Conservation (phyloP, 2,329 filamentous ascomycete species). For the Knufia petricola region DNA sequence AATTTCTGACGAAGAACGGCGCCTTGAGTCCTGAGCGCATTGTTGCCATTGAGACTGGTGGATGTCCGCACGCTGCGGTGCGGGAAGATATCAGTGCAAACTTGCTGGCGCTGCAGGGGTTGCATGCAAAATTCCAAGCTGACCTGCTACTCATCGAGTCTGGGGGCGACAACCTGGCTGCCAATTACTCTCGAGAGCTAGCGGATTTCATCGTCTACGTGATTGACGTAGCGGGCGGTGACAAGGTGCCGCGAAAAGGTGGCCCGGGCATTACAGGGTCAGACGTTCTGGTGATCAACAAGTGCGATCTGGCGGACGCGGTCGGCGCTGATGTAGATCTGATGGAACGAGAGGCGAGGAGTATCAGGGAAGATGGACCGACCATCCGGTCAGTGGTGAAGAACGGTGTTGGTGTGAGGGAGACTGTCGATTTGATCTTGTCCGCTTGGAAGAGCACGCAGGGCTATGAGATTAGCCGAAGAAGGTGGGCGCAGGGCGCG, state of each 20-base stretch:
- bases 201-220: constrained; percentile 98
- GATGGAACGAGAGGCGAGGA: constrained; percentile 88
- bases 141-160: constrained; percentile 90
- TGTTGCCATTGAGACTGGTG: no score
- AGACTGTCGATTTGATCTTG: no score
- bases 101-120: constrained; percentile 79
- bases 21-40: no score
- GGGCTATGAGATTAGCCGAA: constrained; percentile 44
- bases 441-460: no score
- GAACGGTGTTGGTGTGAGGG: no score
- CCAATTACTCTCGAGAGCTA: no score
- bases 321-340: no score
- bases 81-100: no score
- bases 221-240: constrained; percentile 90
- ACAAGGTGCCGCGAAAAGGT: constrained; percentile 93
- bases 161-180: constrained; percentile 90
- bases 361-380: constrained; percentile 90
- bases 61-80: no score
- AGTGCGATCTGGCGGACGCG: constrained; percentile 85
- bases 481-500: constrained; percentile 35
- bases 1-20: no score
- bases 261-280: constrained; percentile 95
- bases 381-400: constrained; percentile 98
- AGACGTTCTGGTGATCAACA: constrained; percentile 89
- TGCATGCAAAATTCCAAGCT: constrained; percentile 69